Conservation (phyloP, 441 rosid species). For the Erodium texanum region DNA sequence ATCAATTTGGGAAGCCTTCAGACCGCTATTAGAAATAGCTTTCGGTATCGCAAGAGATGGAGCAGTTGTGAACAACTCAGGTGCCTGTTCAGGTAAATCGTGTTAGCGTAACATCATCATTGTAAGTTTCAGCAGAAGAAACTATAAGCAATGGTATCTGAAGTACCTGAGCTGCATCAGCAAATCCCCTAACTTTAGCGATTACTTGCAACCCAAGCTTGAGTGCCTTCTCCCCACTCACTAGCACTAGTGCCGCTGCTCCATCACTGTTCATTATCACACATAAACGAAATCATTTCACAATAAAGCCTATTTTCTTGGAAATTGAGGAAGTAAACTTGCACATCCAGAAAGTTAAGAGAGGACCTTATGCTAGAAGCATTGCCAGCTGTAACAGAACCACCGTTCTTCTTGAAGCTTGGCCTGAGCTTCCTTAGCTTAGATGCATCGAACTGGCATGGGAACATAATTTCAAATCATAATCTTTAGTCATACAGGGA, state of each 20-base stretch:
- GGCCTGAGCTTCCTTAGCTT: constrained; percentile 79
- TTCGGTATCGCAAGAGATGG: constrained; percentile 25
- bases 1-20: constrained; percentile 21
- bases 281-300: neutral
- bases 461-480: neutral
- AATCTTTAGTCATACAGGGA: neutral
- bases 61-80: constrained; percentile 21
- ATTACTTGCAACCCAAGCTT: constrained; percentile 22
- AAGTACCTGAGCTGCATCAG: constrained; percentile 22
- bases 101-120: neutral
- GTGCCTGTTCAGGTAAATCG: constrained; percentile 17
- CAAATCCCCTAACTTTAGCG: constrained; percentile 21
- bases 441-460: constrained; percentile 62
- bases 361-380: constrained; percentile 85
- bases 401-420: constrained; percentile 74
- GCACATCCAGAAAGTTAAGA: constrained; percentile 13
- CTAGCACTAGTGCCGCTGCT: constrained; percentile 24
- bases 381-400: constrained; percentile 95
- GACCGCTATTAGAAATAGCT: constrained; percentile 24
- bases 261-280: constrained; percentile 6
- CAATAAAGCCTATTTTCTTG: neutral
- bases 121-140: neutral
- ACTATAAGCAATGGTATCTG: neutral
- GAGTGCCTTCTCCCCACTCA: constrained; percentile 24
- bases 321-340: too few relatives aligned